phyloP scores from a whole-genome alignment of 1,284 basidiomycete genomes.

The Boletus calvinii region DNA sequence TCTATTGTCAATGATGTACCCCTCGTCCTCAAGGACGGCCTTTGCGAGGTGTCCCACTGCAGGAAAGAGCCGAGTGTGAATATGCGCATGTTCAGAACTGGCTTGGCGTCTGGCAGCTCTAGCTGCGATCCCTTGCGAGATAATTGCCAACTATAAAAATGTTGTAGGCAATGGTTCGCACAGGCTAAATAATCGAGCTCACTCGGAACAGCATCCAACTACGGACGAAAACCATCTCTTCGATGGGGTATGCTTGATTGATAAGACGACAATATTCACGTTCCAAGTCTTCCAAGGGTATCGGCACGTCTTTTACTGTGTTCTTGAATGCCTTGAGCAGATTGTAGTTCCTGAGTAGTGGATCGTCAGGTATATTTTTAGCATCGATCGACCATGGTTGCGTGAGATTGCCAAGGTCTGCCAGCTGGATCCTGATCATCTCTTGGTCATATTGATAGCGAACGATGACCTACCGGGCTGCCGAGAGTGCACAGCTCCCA shows the following conservation, averaged over 20 bases:
- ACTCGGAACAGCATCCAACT: conserved; percentile 91
- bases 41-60: conserved; percentile 64
- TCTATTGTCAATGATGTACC: conserved; percentile 34
- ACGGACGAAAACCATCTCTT: conserved; percentile 72
- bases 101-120: conserved; percentile 84
- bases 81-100: conserved; percentile 72
- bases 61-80: conserved; percentile 59
- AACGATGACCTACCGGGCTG: conserved; percentile 57
- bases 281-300: conserved; percentile 74
- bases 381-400: conserved; percentile 78
- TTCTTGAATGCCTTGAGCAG: conserved; percentile 62
- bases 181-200: conserved; percentile 28
- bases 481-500: conserved; percentile 97
- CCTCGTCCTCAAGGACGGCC: conserved; percentile 55
- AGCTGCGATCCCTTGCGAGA: conserved; percentile 92
- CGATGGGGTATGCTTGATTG: conserved; percentile 66
- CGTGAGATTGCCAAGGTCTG: conserved; percentile 90
- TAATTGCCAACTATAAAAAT: conserved; percentile 68
- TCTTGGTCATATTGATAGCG: conserved; percentile 2
- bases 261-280: conserved; percentile 68
- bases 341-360: conserved; percentile 12
- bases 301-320: conserved; percentile 53
- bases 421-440: conserved; percentile 52
- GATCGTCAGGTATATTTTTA: conserved; percentile 35
- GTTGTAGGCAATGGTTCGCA: background rate